Evolutionary conservation across 2,329 filamentous ascomycete genomes (phyloP).

Genomic region (Ceratocystis albifundus): DNA sequence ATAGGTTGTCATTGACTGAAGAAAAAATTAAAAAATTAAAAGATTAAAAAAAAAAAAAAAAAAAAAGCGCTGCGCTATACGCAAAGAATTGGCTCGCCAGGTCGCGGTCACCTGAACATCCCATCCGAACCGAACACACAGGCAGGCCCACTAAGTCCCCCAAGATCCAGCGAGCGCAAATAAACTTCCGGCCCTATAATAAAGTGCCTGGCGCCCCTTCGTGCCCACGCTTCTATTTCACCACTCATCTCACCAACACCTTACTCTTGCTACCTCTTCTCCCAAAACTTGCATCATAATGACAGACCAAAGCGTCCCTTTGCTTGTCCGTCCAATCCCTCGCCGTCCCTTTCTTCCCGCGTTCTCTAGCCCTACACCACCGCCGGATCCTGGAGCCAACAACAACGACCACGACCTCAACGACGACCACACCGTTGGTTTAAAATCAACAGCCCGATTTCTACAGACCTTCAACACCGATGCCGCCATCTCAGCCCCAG

Average conservation of each 20-base stretch:
- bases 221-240: background rate
- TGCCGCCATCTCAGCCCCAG: conserved; percentile 32
- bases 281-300: conserved; percentile 30
- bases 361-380: conserved; percentile 37
- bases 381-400: conserved; percentile 30
- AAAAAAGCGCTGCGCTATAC: background rate
- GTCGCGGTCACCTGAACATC: conserved; percentile 1
- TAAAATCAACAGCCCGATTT: conserved; percentile 23
- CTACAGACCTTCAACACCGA: conserved; percentile 24
- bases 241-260: too few relatives aligned
- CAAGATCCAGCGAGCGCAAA: background rate
- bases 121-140: too few relatives aligned
- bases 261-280: background rate
- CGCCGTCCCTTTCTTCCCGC: conserved; percentile 58
- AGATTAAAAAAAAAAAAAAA: background rate
- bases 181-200: background rate
- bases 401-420: too few relatives aligned
- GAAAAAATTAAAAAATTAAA: background rate
- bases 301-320: conserved; percentile 37
- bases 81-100: background rate
- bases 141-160: background rate
- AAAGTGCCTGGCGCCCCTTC: background rate
- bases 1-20: background rate
- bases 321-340: conserved; percentile 57
- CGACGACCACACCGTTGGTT: conserved; percentile 27